Percentiles rank a stretch among this genome's conserved stretches.
These are phyloP conservation scores for Hymenoscyphus infarciens DNA, from an alignment of 2,329 filamentous ascomycete genomes.

Conservation along the genomic window DNA sequence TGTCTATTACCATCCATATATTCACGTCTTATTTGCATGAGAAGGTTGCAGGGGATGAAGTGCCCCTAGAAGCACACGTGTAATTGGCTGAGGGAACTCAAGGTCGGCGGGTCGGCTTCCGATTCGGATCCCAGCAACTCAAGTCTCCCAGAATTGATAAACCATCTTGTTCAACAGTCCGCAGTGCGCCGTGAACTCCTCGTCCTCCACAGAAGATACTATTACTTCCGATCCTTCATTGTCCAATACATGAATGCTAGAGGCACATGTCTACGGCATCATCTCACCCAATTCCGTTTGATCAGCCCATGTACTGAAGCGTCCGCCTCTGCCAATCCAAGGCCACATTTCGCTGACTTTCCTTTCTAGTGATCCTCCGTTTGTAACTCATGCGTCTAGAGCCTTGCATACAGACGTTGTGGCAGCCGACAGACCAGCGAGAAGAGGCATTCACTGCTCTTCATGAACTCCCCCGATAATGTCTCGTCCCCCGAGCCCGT, in stretches of 20 bases:
- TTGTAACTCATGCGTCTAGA: slow-evolving; percentile 36
- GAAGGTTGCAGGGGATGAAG: background rate
- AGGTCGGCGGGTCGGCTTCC: background rate
- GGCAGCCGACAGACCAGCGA: slow-evolving; percentile 36
- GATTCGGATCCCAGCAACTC: background rate
- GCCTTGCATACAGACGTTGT: slow-evolving; percentile 37
- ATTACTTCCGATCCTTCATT: background rate
- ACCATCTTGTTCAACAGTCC: slow-evolving; percentile 7
- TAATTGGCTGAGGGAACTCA: background rate
- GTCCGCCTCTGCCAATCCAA: background rate
- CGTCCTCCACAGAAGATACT: slow-evolving; percentile 8
- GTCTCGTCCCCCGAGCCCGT: slow-evolving; percentile 47
- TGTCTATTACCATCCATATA: background rate
- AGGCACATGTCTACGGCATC: slow-evolving; percentile 23
- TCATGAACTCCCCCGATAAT: slow-evolving; percentile 68
- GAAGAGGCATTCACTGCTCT: slow-evolving; percentile 33
- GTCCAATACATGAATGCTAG: slow-evolving; percentile 7
- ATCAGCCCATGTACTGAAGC: background rate
- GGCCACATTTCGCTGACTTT: slow-evolving; percentile 19
- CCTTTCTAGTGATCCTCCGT: slow-evolving; percentile 6
- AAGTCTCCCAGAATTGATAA: background rate
- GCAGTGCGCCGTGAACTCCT: slow-evolving; percentile 17
- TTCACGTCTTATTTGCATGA: background rate
- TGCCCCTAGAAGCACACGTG: background rate
- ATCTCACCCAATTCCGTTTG: background rate